These are phyloP conservation scores for Priceomyces castillae DNA, from an alignment of 805 yeast genomes.

Conservation along the genomic window DNA sequence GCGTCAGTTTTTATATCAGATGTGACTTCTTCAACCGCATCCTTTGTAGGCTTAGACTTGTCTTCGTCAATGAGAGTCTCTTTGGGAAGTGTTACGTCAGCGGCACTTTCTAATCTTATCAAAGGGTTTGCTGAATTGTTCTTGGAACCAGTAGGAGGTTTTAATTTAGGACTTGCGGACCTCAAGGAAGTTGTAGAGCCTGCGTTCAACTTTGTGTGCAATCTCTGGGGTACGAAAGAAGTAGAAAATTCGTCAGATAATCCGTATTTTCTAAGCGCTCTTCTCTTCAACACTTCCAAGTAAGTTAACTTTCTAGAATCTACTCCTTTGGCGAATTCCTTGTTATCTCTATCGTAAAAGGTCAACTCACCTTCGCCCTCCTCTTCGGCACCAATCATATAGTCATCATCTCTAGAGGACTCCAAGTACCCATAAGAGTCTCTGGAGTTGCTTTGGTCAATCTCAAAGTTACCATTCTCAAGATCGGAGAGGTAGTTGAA, in stretches of 20 bases:
- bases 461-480: constrained; percentile 40
- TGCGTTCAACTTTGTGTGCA: constrained; percentile 8
- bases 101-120: constrained; percentile 25
- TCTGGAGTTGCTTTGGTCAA: constrained; percentile 35
- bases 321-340: constrained; percentile 31
- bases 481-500: constrained; percentile 38
- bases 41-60: constrained; percentile 5
- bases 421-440: constrained; percentile 36
- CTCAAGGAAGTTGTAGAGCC: constrained; percentile 9
- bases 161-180: constrained; percentile 11
- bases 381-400: constrained; percentile 44
- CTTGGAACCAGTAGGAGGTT: constrained; percentile 10
- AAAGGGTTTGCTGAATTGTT: constrained; percentile 18
- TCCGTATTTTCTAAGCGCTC: constrained; percentile 41
- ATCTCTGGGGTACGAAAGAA: constrained; percentile 35
- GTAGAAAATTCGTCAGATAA: constrained; percentile 37
- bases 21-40: neutral
- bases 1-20: too few relatives aligned
- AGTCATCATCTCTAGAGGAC: constrained; percentile 37
- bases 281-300: constrained; percentile 40
- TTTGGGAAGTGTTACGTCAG: constrained; percentile 34
- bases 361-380: constrained; percentile 44
- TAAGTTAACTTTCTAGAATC: constrained; percentile 34
- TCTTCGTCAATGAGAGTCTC: constrained; percentile 39
- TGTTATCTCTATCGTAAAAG: constrained; percentile 35